These are phyloP conservation scores for Penicillium hesseltinei DNA, from an alignment of 2,329 filamentous ascomycete species.

Conservation along the genomic window DNA sequence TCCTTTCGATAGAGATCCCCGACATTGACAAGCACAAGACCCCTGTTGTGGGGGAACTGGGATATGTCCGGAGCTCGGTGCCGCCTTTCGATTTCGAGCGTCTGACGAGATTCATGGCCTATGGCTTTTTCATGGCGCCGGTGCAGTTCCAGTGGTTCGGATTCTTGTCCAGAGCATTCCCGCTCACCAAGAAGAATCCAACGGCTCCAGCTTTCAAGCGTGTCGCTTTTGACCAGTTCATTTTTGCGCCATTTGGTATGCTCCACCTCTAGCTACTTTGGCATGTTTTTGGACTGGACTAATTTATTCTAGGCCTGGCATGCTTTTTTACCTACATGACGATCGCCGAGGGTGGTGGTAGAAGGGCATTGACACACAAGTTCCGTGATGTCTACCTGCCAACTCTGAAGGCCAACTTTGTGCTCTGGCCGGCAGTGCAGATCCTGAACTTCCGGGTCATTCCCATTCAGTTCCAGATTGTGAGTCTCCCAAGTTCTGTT, in stretches of 20 bases:
- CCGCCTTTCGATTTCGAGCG: conserved; percentile 95
- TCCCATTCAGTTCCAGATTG: conserved; percentile 93
- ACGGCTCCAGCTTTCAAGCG: conserved; percentile 81
- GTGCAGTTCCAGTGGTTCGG: conserved; percentile 95
- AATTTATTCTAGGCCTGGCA: conserved; percentile 59
- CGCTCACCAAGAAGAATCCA: conserved; percentile 73
- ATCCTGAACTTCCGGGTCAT: conserved; percentile 95
- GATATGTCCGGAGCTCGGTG: conserved; percentile 62
- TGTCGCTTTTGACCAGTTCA: conserved; percentile 85
- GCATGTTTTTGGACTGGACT: conserved; percentile 7
- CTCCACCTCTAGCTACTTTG: conserved; percentile 4
- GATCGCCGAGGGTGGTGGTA: conserved; percentile 84
- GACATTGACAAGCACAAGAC: conserved; percentile 81
- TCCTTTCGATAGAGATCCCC: conserved; percentile 81
- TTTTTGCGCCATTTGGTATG: conserved; percentile 84
- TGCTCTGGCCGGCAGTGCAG: conserved; percentile 94
- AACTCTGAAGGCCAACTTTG: conserved; percentile 90
- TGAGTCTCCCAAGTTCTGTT: conserved; percentile 51
- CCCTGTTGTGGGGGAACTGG: conserved; percentile 62
- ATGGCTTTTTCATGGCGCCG: conserved; percentile 94
- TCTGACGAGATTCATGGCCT: conserved; percentile 91
- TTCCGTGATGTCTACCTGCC: conserved; percentile 91
- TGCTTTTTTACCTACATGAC: conserved; percentile 97
- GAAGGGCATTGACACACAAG: conserved; percentile 75
- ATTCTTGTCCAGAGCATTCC: conserved; percentile 78